Base-by-base conservation (phyloP, 768 basidiomycete genomes). In the Crucibulum laeve region DNA sequence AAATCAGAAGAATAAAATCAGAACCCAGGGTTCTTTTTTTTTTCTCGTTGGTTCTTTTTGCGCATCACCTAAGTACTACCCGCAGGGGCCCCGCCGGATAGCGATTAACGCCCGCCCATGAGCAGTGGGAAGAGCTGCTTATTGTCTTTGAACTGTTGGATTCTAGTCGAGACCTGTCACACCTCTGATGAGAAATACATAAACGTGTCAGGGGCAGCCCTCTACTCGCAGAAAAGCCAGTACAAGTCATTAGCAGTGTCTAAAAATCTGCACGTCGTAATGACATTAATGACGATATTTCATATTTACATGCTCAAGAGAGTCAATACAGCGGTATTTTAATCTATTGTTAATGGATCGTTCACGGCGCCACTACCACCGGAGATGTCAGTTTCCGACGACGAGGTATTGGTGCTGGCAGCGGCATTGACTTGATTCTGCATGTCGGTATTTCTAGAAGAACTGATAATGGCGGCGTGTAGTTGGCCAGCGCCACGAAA, bases 1-100 rank as follows among this genome's bases (percentile, higher is more conserved):
- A 63, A 68, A 56, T 54, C 62, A 53, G 64, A 72, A 45, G 49
- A 57, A 45, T 62, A 58, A 49, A 43, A 46, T 53, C 43, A 57
- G 53, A 54, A 59, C 45, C 26, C 41, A 52, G 56, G 49, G 43
- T 52, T 49, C 35, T 30, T 40, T 43, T 17, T 21, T 10, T 25
- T 18, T 42, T 46, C 15, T 39, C 34, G 32, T 25, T 22, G 14
- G 14, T 21, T 52, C 30, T 25, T 36, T 22, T 24, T 17, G 18
- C 26, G 8, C 28, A 13, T 21, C 14, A 17, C 17, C 35, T n/a
- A n/a, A n/a, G n/a, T n/a, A n/a, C n/a, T n/a, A n/a, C n/a, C n/a
- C 18, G 18, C 35, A 4, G 18, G 35, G 18, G 14, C 19, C 35
- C 19, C 35, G 18, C 10, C 19, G 35, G 35, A 11, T 37, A 15